Base-by-base conservation (phyloP, 768 basidiomycete genomes). In the Hirschioporus abietinus region DNA sequence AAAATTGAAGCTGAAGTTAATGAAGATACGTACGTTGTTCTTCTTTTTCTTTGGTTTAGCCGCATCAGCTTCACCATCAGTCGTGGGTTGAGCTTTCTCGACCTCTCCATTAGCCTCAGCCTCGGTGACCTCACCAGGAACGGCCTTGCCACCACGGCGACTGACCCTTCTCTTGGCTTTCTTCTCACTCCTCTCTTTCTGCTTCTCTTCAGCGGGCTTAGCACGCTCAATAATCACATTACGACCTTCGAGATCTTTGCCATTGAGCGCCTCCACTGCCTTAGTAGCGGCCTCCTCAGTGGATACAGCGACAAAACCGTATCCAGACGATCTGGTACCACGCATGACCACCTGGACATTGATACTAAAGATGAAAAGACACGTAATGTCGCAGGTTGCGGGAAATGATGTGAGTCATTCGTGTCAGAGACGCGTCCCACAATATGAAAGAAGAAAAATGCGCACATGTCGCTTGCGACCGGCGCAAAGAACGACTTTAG, bases 401-500 rank as follows among this genome's bases (percentile, higher is more conserved):
- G 18, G n/a, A 18, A 26, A 69, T 35, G n/a, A 71, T 68, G 35
- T 42, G 34, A 69, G 67, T 66, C 23, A 35, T 34, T 64, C 30
- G 64, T 61, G 62, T 63, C 42, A 52, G 64, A 42, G 65, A 65
- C 23, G 64, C 18, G 65, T 59, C 12, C 64, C 66, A 66, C 35
- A 68, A 58, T 42, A 68, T 75, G 66, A 65, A 70, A 68, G 77
- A 78, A 68, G 77, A 78, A 73, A 35, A 65, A 61, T 74, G 86
- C 90, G 75, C 83, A 96, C 95, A 96, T 89, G 79, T 93, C 93
- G 82, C 81, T 86, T 79, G 86, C 83, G 76, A 93, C 89, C 76
- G 91, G 90, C 79, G 84, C 90, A 84, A 96, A 96, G 85, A 96
- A 91, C 79, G 91, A 82, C 89, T 87, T 91, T 82, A 96, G 90